Base-by-base conservation (phyloP, 441 rosid species). In the Populus hybrid region DNA sequence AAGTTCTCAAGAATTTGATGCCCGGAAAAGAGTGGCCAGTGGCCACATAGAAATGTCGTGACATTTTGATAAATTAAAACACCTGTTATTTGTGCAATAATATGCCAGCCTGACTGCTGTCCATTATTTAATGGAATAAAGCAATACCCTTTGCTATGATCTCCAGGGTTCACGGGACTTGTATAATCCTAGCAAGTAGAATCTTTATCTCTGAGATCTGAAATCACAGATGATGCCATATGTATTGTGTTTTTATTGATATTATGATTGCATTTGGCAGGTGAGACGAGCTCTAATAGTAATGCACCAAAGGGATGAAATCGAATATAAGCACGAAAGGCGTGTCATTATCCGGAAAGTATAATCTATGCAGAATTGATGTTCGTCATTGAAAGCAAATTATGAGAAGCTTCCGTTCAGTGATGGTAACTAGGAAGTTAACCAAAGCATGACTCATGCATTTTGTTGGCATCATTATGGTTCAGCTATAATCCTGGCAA, bases 231-330 rank as follows among this genome's bases (percentile, higher is more conserved):
- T n/a, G 23, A 30, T 18, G 70, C 28, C 36, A 6, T 10, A n/a
- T 11, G 3, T 42, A 6, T 20, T 26, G 26, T 63, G 72, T 46
- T 61, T 12, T 30, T 8, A 75, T 24, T 70, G 69, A 65, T 66
- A 2, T 23, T 67, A 32, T 8, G 5, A 32, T 50, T 38, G 21
- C 3, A 10, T 20, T 65, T 80, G 69, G 71, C 91, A 93, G 99
- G 96, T 95, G 80, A 87, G 97, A 81, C 91, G 97, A 85, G 99
- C 99, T 81, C 91, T 95, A 30, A 85, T 95, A 80, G 87, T 92
- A 24, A 94, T 95, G 99, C 97, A 95, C 76, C 99, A 95, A 86
- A 92, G 99, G 82, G 98, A 90, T 80, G 99, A 95, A 87, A 94
- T 94, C 21, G 99, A 95, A 80, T 94, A 95, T 87, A 91, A 90